phyloP scores from a whole-genome alignment of 1,284 basidiomycete species.

The Leccinum pallidistipes region DNA sequence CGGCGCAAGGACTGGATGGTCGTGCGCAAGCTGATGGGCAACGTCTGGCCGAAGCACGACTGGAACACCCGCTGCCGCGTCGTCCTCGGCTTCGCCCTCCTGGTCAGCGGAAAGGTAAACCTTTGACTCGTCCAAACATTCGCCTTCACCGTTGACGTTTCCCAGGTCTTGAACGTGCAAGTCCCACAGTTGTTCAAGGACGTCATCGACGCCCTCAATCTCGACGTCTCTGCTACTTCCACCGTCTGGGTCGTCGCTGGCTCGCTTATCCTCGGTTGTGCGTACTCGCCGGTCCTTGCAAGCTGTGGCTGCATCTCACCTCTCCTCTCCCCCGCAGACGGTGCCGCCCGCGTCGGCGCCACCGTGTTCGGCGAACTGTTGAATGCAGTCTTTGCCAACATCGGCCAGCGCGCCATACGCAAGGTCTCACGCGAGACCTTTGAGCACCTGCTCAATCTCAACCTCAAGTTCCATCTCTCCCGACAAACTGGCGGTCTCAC shows the following conservation, averaged over 20 bases:
- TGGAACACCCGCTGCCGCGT: constrained; percentile 80
- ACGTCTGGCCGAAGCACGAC: constrained; percentile 77
- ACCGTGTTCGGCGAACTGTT: constrained; percentile 90
- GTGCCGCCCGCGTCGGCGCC: constrained; percentile 86
- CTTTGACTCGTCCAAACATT: constrained; percentile 18
- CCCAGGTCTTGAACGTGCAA: constrained; percentile 90
- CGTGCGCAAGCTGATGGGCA: constrained; percentile 58
- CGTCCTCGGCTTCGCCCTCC: constrained; percentile 76
- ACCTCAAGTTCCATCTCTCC: constrained; percentile 91
- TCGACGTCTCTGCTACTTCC: constrained; percentile 75
- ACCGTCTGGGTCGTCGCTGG: constrained; percentile 94
- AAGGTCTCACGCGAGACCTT: constrained; percentile 94
- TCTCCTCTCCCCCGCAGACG: constrained; percentile 57
- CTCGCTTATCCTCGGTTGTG: constrained; percentile 88
- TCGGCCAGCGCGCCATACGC: constrained; percentile 92
- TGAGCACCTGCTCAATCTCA: constrained; percentile 87
- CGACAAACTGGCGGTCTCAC: constrained; percentile 96
- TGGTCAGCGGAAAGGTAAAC: constrained; percentile 85
- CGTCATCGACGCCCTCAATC: constrained; percentile 87
- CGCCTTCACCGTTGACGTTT: background rate
- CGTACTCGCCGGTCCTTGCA: constrained; percentile 34
- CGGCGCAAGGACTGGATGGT: constrained; percentile 69
- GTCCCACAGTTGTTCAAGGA: constrained; percentile 95
- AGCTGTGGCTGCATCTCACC: constrained; percentile 8
- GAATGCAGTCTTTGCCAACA: constrained; percentile 96